These are phyloP conservation scores for Saccharomycopsis fodiens DNA, from an alignment of 805 yeast genomes.

Conservation along the genomic window DNA sequence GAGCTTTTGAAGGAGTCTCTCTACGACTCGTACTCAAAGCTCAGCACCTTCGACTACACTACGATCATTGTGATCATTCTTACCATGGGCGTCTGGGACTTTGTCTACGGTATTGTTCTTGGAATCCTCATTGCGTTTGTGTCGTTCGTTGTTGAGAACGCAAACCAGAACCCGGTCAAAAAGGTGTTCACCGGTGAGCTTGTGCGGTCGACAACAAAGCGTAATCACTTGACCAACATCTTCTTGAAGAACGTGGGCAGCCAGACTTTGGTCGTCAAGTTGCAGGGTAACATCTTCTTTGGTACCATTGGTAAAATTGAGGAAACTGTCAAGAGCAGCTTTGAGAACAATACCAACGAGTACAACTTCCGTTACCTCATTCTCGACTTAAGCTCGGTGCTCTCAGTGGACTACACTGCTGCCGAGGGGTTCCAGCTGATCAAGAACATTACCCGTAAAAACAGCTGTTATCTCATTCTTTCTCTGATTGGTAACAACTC, in stretches of 20 bases:
- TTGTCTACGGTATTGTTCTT: slow-evolving; percentile 84
- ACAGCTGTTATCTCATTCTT: slow-evolving; percentile 62
- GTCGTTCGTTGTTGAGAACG: slow-evolving; percentile 91
- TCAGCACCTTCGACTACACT: slow-evolving; percentile 68
- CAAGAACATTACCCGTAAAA: slow-evolving; percentile 65
- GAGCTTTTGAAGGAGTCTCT: slow-evolving; percentile 83
- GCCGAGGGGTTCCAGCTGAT: slow-evolving; percentile 92
- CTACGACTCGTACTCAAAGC: slow-evolving; percentile 73
- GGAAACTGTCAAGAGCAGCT: slow-evolving; percentile 54
- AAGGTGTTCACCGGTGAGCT: slow-evolving; percentile 81
- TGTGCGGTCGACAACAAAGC: slow-evolving; percentile 84
- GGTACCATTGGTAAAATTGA: slow-evolving; percentile 95
- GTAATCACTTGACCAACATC: slow-evolving; percentile 85
- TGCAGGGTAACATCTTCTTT: slow-evolving; percentile 85
- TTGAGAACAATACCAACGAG: slow-evolving; percentile 36
- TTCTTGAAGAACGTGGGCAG: slow-evolving; percentile 80
- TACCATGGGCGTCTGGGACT: slow-evolving; percentile 93
- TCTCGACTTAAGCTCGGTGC: slow-evolving; percentile 77
- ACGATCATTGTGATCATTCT: slow-evolving; percentile 84
- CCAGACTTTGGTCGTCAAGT: slow-evolving; percentile 80
- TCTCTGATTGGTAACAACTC: slow-evolving; percentile 66
- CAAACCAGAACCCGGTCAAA: slow-evolving; percentile 71
- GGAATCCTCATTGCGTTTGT: slow-evolving; percentile 90
- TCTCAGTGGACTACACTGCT: slow-evolving; percentile 82
- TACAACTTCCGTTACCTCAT: slow-evolving; percentile 63